These are phyloP conservation scores for Lachancea waltii DNA, from an alignment of 805 yeast genomes.

Conservation along the genomic window DNA sequence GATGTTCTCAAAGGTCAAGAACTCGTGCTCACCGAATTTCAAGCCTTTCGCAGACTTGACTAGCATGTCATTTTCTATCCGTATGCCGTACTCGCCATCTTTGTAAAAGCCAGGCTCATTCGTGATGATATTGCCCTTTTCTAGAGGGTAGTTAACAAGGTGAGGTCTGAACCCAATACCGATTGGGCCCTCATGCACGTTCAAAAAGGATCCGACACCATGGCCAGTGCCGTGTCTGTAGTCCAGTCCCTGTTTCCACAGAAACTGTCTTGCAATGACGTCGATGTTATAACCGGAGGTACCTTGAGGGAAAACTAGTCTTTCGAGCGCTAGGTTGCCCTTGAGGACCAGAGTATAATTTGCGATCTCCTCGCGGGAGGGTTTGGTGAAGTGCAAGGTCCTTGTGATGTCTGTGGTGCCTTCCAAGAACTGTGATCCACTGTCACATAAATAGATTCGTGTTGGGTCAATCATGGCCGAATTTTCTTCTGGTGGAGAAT, in stretches of 20 bases:
- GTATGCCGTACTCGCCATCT: constrained; percentile 83
- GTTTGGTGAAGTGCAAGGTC: constrained; percentile 61
- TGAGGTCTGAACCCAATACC: constrained; percentile 58
- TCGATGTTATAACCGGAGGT: constrained; percentile 75
- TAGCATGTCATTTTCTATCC: constrained; percentile 80
- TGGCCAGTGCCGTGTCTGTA: constrained; percentile 96
- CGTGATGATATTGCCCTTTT: constrained; percentile 68
- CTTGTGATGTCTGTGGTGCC: constrained; percentile 97
- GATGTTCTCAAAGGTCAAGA: constrained; percentile 70
- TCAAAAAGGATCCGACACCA: constrained; percentile 88
- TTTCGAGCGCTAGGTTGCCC: constrained; percentile 85
- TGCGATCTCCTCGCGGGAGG: constrained; percentile 49
- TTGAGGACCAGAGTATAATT: constrained; percentile 82
- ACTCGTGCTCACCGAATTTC: constrained; percentile 50
- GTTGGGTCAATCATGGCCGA: constrained; percentile 57
- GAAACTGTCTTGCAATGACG: constrained; percentile 69
- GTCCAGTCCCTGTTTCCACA: constrained; percentile 79
- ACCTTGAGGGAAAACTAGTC: constrained; percentile 69
- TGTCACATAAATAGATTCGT: constrained; percentile 70
- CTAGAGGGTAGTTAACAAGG: constrained; percentile 44
- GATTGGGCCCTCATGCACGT: constrained; percentile 93
- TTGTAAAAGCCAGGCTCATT: constrained; percentile 95
- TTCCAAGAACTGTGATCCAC: constrained; percentile 87
- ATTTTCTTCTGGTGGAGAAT: constrained; percentile 56
- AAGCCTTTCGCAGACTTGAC: constrained; percentile 38